Base-by-base conservation (phyloP, 169 alveolate species). In the Eimeria necatrix region DNA sequence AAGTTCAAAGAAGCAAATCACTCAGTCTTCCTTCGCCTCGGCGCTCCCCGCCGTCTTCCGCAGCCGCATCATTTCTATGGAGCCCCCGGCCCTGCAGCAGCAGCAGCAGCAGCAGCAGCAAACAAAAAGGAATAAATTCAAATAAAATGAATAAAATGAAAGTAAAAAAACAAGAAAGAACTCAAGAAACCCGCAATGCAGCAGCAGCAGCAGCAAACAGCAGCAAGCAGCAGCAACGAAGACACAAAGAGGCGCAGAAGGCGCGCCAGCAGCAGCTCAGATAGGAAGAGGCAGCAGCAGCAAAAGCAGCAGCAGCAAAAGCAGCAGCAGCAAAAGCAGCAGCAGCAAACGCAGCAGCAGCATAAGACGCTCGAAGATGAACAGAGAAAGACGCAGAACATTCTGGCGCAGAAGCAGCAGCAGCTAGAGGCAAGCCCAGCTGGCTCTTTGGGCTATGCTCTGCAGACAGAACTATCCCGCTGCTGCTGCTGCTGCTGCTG, bases 131-230 rank as follows among this genome's bases (percentile, higher is more conserved):
- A 73, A 6, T 10, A 10, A 73, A 20, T 16, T 5, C 26, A 16
- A 24, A 20, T 16, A 73, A 8, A 9, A 10, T 5, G n/a, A n/a
- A 26, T 5, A 6, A n/a, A 73, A 9, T 61, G 10, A 64, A 64
- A 9, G 1, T 6, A 7, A 7, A 1, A 6, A 14, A 64, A 9
- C 10, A 14, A 64, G 10, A 14, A 64, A 64, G 12, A 64, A 18
- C 18, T 32, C 18, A 12, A 24, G 9, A 6, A 10, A 22, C 56
- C 8, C 22, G 4, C 84, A 26, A 46, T 4, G 84, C 56, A 73
- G 84, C 56, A 73, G 84, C 84, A 73, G 53, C 84, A 73, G 53
- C 84, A 73, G 49, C 10, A 73, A 14, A n/a, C 84, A 73, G 59
- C 59, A 73, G 49, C 49, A 46, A 20, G 53, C 53, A 0, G 70